Evolutionary conservation across 352 stramenopile species (phyloP).

Genomic region (Peronosclerospora sorghi): DNA sequence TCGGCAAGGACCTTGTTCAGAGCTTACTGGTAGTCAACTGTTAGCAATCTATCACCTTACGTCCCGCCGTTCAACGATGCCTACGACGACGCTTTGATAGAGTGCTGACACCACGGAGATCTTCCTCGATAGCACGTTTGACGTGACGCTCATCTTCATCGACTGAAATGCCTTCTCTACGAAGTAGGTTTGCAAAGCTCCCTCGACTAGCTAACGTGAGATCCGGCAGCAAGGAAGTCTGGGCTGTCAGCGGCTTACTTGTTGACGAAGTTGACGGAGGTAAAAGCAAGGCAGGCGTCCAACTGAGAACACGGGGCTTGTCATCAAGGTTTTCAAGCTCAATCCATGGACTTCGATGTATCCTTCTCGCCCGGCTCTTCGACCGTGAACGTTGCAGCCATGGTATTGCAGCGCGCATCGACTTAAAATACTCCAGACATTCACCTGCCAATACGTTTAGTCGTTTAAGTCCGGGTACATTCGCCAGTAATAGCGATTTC

Average conservation of each 20-base stretch:
- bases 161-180: conserved; percentile 31
- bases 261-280: neutral
- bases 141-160: conserved; percentile 32
- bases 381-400: conserved; percentile 8
- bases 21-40: too few species aligned
- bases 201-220: conserved; percentile 30
- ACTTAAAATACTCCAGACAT: conserved; percentile 23
- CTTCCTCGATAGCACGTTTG: conserved; percentile 22
- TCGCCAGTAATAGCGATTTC: conserved; percentile 25
- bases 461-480: conserved; percentile 29
- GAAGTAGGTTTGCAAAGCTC: conserved; percentile 34
- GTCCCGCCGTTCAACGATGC: neutral
- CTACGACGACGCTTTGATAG: conserved; percentile 3
- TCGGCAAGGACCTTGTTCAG: too few species aligned
- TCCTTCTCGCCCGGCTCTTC: conserved; percentile 15
- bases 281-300: conserved; percentile 8
- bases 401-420: conserved; percentile 5
- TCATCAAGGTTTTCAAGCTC: conserved; percentile 35
- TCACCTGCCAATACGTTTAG: conserved; percentile 18
- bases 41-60: too few species aligned
- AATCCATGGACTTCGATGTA: conserved; percentile 23
- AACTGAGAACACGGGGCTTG: conserved; percentile 18
- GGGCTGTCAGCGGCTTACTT: conserved; percentile 3
- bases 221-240: conserved; percentile 13
- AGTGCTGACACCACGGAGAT: conserved; percentile 27